phyloP scores from a whole-genome alignment of 192 early-diverging fungal species.

The Gaertneriomyces semiglobifer region DNA sequence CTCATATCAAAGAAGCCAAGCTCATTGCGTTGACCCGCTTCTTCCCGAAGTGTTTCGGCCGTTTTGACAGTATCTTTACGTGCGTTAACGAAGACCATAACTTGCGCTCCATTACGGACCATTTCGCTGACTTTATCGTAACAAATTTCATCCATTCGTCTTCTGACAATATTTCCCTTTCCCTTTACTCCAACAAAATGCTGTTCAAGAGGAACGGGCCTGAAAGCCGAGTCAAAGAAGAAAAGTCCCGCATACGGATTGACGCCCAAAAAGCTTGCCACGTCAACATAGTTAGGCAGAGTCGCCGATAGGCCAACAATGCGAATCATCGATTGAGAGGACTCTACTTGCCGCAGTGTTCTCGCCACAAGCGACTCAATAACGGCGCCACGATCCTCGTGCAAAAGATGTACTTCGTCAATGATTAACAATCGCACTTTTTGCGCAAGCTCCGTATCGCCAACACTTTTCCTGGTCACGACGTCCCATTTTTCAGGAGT shows the following conservation, averaged over 20 bases:
- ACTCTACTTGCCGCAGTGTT: constrained; percentile 85
- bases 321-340: constrained; percentile 91
- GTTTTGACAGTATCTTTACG: constrained; percentile 98
- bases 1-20: constrained; percentile 64
- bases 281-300: constrained; percentile 96
- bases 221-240: constrained; percentile 92
- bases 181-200: constrained; percentile 91
- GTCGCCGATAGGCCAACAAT: constrained; percentile 97
- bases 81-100: constrained; percentile 99
- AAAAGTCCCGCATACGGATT: constrained; percentile 92
- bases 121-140: constrained; percentile 71
- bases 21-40: constrained; percentile 62
- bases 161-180: constrained; percentile 61
- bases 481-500: constrained; percentile 99
- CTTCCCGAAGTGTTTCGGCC: constrained; percentile 72
- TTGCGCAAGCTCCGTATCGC: constrained; percentile 86
- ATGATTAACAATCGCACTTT: constrained; percentile 92
- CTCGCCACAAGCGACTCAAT: constrained; percentile 94
- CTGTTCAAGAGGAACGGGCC: constrained; percentile 94
- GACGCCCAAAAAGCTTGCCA: constrained; percentile 87
- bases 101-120: constrained; percentile 85
- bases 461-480: constrained; percentile 91
- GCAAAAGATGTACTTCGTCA: constrained; percentile 96
- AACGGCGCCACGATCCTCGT: constrained; percentile 95
- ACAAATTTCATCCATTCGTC: constrained; percentile 76